Evolutionary conservation across 129 eudicot species (phyloP).

Genomic region (Tagetes erecta): DNA sequence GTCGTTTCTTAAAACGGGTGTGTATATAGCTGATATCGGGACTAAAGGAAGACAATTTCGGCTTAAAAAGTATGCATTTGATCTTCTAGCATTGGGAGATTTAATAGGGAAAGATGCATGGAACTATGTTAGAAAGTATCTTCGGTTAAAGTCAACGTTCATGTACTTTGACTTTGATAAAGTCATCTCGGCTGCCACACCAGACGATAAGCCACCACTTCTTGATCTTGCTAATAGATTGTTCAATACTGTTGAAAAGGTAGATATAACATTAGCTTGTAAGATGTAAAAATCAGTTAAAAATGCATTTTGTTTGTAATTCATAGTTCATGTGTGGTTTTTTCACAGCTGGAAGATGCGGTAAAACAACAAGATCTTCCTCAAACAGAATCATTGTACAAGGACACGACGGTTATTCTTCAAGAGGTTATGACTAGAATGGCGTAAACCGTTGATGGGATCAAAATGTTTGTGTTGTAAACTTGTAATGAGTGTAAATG

Average conservation of each 20-base stretch:
- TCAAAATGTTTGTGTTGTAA: slow-evolving; percentile 1
- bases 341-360: slow-evolving; percentile 71
- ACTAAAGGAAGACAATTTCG: slow-evolving; percentile 59
- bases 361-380: slow-evolving; percentile 54
- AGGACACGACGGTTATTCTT: slow-evolving; percentile 60
- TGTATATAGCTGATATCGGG: slow-evolving; percentile 79
- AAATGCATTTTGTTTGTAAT: neutral
- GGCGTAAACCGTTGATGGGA: slow-evolving; percentile 48
- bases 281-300: neutral
- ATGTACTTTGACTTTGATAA: slow-evolving; percentile 92
- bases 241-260: slow-evolving; percentile 82
- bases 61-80: slow-evolving; percentile 71
- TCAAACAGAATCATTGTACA: slow-evolving; percentile 51
- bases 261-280: slow-evolving; percentile 12
- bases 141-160: slow-evolving; percentile 66
- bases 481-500: slow-evolving; percentile 6
- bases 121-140: slow-evolving; percentile 64
- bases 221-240: slow-evolving; percentile 78
- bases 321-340: neutral
- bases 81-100: slow-evolving; percentile 81
- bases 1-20: slow-evolving; percentile 64
- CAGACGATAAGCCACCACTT: slow-evolving; percentile 66
- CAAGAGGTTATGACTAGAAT: slow-evolving; percentile 77
- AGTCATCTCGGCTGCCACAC: slow-evolving; percentile 65
- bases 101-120: slow-evolving; percentile 72